These are phyloP conservation scores for Trametes meyenii DNA, from an alignment of 768 basidiomycete genomes.

Conservation along the genomic window DNA sequence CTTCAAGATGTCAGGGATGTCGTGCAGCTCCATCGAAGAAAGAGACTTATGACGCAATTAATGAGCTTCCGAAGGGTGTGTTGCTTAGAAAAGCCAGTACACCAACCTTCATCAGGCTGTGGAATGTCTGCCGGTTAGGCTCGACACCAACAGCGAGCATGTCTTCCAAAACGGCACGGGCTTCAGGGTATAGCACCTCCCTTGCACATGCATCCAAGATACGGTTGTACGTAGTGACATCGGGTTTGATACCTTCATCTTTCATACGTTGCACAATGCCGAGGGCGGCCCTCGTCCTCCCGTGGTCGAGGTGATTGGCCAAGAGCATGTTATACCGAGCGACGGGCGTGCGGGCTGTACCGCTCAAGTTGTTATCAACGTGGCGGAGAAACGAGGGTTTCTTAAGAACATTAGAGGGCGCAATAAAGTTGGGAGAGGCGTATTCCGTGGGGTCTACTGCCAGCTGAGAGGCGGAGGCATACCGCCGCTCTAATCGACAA, in stretches of 20 bases:
- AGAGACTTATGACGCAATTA: background rate
- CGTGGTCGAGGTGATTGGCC: slow-evolving; percentile 40
- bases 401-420: background rate
- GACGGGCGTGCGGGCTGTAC: slow-evolving; percentile 20
- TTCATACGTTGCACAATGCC: slow-evolving; percentile 61
- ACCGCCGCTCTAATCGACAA: slow-evolving; percentile 8
- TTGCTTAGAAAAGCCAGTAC: background rate
- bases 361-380: slow-evolving; percentile 28
- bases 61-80: background rate
- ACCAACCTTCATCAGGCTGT: slow-evolving; percentile 61
- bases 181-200: slow-evolving; percentile 49
- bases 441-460: background rate
- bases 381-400: slow-evolving; percentile 33
- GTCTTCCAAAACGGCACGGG: slow-evolving; percentile 70
- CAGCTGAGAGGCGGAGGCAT: slow-evolving; percentile 11
- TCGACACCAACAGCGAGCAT: slow-evolving; percentile 56
- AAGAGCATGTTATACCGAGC: slow-evolving; percentile 36
- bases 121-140: slow-evolving; percentile 56
- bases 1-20: slow-evolving; percentile 43
- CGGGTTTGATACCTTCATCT: slow-evolving; percentile 50
- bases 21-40: background rate
- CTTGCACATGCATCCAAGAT: slow-evolving; percentile 54
- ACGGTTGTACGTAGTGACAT: slow-evolving; percentile 56
- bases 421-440: background rate
- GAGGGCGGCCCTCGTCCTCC: slow-evolving; percentile 45